These are phyloP conservation scores for Blastomyces emzantsi DNA, from an alignment of 2,329 filamentous ascomycete genomes.

Conservation along the genomic window DNA sequence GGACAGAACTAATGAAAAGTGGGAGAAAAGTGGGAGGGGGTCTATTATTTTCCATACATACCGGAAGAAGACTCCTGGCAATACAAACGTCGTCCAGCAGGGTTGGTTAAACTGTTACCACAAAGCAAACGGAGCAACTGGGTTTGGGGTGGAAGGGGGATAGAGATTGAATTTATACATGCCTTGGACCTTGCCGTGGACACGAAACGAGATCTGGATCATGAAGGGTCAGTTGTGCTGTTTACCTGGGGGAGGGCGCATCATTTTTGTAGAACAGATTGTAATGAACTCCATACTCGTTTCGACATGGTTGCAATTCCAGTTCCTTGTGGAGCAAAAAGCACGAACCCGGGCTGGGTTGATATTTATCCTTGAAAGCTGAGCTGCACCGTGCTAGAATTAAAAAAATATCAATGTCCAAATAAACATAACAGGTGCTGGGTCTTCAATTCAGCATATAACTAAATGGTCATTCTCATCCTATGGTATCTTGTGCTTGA, in stretches of 20 bases:
- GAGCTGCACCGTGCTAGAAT: neutral
- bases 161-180: neutral
- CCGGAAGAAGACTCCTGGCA: constrained; percentile 8
- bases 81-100: neutral
- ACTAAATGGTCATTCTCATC: no score
- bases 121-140: neutral
- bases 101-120: neutral
- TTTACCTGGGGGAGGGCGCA: no score
- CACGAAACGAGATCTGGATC: constrained; percentile 6
- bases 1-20: no score
- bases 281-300: neutral
- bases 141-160: neutral
- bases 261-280: neutral
- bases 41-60: neutral
- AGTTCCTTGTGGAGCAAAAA: neutral
- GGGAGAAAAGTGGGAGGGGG: neutral
- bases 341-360: neutral
- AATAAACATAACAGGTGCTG: neutral
- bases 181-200: constrained; percentile 9
- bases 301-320: neutral
- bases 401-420: neutral
- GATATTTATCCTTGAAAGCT: neutral
- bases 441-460: neutral
- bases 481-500: no score
- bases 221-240: neutral